Evolutionary conservation across 148 eudicot genomes (phyloP), one percentile per base, ranked within the genome.

Genomic region (Talinum fruticosum): DNA sequence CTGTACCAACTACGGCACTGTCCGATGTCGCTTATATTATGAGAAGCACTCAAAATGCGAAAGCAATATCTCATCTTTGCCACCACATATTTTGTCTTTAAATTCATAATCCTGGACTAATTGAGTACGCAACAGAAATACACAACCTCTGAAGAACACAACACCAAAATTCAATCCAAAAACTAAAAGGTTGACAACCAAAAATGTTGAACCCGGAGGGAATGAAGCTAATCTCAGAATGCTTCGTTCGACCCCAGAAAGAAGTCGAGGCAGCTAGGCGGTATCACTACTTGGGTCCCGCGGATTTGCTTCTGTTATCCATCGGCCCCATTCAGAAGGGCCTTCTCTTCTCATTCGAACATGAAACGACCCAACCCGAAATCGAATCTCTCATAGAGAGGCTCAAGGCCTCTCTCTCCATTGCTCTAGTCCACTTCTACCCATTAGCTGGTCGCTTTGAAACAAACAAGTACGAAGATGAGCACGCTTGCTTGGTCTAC

Each of bases 151-250:
- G 6, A 4, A 41, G 10, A 41, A 41, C 45, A 4, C 10, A 41
- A 41, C 45, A 41, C 45, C 5, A 10, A 41, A 10, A 5, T 41
- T 47, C 53, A 15, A 12, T 47, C 15, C 10, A 47, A 5, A 47
- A 47, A 2, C 53, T 47, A 47, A 15, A n/a, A n/a, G n/a, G n/a
- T n/a, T 15, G 2, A 13, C 0, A 4, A 53, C 18, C 59, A 16
- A 3, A 53, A 53, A 53, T 53, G 29, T 10, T 24, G 14, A 24
- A 47, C 12, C 12, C 36, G 30, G n/a, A 26, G 0, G 37, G 28
- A 18, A 72, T 29, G n/a, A 73, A 57, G 68, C 1, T 59, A 12
- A 49, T 82, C 6, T 74, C 81, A 1, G 67, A 82, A 78, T 68
- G 71, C 19, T 78, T 59, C 44, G 68, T 82, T 2, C 75, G 70